Base-by-base conservation (phyloP, 345 rosid genomes). In the Lepidium didymum region DNA sequence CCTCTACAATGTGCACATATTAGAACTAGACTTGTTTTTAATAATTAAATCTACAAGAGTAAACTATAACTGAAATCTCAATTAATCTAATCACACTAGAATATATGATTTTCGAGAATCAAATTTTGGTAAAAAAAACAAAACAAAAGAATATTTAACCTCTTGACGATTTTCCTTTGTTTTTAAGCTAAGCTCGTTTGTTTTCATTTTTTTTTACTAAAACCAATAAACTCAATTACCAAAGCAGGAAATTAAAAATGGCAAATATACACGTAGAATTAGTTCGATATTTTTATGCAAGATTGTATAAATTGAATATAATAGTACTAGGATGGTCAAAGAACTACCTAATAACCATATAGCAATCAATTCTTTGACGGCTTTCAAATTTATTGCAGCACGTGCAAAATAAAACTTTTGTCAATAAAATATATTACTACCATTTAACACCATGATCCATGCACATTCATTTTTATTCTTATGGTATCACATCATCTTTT, bases 261-360 rank as follows among this genome's bases (percentile, higher is more conserved):
- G 35, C 16, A 0, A 50, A 21, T 1, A 6, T 29, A n/a, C 57
- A 52, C 38, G 19, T 27, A 7, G 38, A n/a, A 13, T n/a, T n/a
- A n/a, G 31, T n/a, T 31, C 10, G 1, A 53, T 53, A 2, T 56
- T 18, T 23, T 12, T 23, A 18, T 44, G 31, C 53, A 9, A 37
- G 41, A 25, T 38, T 49, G 8, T 29, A 6, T 14, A 27, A 16
- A 43, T 31, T 33, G 52, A 10, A 23, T 14, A 15, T 51, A 9
- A 21, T 31, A 14, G 10, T 19, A 36, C 6, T 7, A 53, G 10
- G 6, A 23, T 16, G 60, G 76, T 65, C 76, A 72, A 56, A 56
- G 45, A 25, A 58, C 34, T 62, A 73, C 61, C 72, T 33, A 73
- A 47, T 33, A 65, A 73, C 72, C 25, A 34, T 50, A 51, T 42